phyloP scores from a whole-genome alignment of 768 basidiomycete genomes.

The Cubamyces sp. region DNA sequence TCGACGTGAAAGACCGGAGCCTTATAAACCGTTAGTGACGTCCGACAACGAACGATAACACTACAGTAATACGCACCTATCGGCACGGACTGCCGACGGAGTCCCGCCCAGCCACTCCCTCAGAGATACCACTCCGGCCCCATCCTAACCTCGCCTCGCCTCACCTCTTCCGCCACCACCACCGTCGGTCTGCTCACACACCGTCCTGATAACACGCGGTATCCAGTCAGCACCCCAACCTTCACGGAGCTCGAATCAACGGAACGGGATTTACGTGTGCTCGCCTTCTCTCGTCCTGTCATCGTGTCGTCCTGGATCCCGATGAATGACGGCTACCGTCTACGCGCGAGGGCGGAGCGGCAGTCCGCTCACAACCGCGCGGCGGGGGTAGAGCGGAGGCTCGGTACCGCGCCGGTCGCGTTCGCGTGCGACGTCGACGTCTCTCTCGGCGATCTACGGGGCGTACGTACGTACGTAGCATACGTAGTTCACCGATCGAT shows the following conservation, averaged over 20 bases:
- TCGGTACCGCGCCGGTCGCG: background rate
- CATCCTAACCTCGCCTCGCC: background rate
- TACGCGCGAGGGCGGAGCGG: background rate
- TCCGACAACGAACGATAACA: too few species aligned
- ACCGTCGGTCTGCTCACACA: too few species aligned
- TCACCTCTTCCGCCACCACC: background rate
- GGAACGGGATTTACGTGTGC: background rate
- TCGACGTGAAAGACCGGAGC: too few species aligned
- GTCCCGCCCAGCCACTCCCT: slow-evolving; percentile 11
- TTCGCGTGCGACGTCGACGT: background rate
- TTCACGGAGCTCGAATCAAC: slow-evolving; percentile 20
- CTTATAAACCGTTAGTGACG: too few species aligned
- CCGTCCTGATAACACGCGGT: slow-evolving; percentile 9
- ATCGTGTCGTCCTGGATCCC: too few species aligned
- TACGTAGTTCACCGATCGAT: background rate
- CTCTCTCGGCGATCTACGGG: background rate
- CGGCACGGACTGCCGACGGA: slow-evolving; percentile 24
- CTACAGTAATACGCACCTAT: too few species aligned
- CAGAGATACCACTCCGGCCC: background rate
- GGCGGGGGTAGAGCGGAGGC: slow-evolving; percentile 24
- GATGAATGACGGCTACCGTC: too few species aligned
- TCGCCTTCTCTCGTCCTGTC: background rate
- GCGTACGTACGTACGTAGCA: background rate
- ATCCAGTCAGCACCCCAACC: slow-evolving; percentile 17
- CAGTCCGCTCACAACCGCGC: slow-evolving; percentile 20